These are phyloP conservation scores for Herpetomonas muscarum DNA, from an alignment of 208 protist species.

Conservation along the genomic window DNA sequence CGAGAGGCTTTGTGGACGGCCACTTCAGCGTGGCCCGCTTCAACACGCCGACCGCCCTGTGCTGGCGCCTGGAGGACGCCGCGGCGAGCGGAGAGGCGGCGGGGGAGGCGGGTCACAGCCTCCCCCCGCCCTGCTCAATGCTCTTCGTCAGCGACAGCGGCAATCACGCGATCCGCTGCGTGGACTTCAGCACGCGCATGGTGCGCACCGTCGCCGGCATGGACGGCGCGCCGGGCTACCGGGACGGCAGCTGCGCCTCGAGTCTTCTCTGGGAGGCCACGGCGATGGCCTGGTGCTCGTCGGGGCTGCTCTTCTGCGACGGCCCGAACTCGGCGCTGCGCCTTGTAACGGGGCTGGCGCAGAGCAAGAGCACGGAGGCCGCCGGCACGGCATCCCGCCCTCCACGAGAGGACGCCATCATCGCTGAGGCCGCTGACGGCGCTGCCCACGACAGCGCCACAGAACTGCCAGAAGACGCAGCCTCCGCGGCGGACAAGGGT, in stretches of 20 bases:
- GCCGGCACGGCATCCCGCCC: no score
- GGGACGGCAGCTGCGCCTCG: conserved; percentile 52
- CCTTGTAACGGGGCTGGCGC: conserved; percentile 40
- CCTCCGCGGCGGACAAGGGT: no score
- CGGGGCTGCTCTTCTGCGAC: conserved; percentile 65
- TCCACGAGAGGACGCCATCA: no score
- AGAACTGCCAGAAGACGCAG: no score
- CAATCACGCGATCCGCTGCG: conserved; percentile 70
- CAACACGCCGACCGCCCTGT: conserved; percentile 51
- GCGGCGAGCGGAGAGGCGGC: background rate
- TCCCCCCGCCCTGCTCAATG: conserved; percentile 15
- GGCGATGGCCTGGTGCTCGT: conserved; percentile 48
- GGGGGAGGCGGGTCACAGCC: background rate
- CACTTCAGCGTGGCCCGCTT: conserved; percentile 67
- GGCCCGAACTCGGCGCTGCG: conserved; percentile 56
- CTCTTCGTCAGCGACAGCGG: conserved; percentile 81
- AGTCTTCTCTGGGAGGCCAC: conserved; percentile 48
- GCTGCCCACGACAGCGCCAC: no score
- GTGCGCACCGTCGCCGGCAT: conserved; percentile 74
- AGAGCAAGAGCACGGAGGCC: background rate
- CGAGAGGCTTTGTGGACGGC: conserved; percentile 63
- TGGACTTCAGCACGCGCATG: conserved; percentile 49
- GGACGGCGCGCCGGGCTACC: conserved; percentile 67
- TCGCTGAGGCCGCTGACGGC: no score
- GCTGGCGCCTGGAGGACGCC: conserved; percentile 49